Percentiles rank a stretch among this genome's conserved stretches.
These are phyloP conservation scores for Aspergillus alliaceus DNA, from an alignment of 2,329 filamentous ascomycete species.

Conservation along the genomic window DNA sequence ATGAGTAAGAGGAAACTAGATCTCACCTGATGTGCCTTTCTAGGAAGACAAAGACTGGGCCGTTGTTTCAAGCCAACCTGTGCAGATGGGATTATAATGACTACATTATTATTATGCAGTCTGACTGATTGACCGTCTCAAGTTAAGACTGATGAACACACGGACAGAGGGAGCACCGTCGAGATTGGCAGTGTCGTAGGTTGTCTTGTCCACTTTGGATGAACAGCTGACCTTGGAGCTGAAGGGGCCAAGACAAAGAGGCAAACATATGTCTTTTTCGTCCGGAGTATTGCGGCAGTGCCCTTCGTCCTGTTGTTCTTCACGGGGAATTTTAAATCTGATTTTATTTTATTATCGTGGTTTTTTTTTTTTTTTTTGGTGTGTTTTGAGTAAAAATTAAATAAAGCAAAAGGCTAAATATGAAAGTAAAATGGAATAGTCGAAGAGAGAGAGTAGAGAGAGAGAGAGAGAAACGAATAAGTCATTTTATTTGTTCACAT, in stretches of 20 bases:
- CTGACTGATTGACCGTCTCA: not conserved
- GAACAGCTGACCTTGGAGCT: constrained; percentile 13
- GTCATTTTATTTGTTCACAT: not conserved
- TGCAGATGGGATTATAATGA: not conserved
- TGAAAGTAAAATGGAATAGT: no score
- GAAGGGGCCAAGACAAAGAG: constrained; percentile 8
- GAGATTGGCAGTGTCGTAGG: not conserved
- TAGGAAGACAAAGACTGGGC: not conserved
- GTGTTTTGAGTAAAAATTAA: not conserved
- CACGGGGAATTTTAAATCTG: not conserved
- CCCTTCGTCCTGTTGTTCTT: not conserved
- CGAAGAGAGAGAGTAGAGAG: no score
- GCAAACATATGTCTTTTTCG: constrained; percentile 5
- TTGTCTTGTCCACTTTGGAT: not conserved
- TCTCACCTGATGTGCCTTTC: constrained; percentile 2
- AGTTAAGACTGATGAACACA: not conserved
- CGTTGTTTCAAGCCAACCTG: not conserved
- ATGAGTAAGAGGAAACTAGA: not conserved
- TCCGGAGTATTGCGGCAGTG: not conserved
- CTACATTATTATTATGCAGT: not conserved
- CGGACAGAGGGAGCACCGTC: not conserved
- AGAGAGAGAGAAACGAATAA: no score
- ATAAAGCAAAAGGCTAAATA: not conserved
- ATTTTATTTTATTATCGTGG: no score
- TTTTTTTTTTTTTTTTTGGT: not conserved